Percentiles rank a stretch among this genome's conserved stretches.
Evolutionary conservation across 169 alveolate genomes (phyloP).

Genomic region (Eimeria necatrix): DNA sequence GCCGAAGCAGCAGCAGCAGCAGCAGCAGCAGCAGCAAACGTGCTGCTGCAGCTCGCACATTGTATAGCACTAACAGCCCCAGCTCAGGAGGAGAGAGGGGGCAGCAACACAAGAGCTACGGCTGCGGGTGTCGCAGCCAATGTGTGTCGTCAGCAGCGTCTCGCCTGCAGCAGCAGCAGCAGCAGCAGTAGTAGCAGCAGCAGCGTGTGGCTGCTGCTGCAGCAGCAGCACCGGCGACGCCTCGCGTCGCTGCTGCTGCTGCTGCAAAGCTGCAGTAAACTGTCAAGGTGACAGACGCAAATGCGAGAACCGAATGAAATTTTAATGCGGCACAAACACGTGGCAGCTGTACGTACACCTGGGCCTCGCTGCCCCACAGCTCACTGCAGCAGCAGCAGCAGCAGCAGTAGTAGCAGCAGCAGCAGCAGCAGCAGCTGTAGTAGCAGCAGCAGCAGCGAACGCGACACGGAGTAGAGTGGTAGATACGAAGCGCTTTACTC

Average conservation of each 20-base stretch:
- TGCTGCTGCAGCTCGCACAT: constrained; percentile 22
- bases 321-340: background rate
- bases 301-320: background rate
- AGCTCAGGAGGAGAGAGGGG: constrained; percentile 2
- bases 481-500: background rate
- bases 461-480: too few relatives aligned
- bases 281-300: background rate
- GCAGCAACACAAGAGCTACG: background rate
- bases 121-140: constrained; percentile 25
- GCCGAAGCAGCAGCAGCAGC: background rate
- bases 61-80: background rate
- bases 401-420: too few relatives aligned
- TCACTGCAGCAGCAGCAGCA: too few relatives aligned
- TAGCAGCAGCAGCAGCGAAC: too few relatives aligned
- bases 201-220: background rate
- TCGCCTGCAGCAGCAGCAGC: constrained; percentile 15
- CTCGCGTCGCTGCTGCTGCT: constrained; percentile 16
- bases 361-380: too few relatives aligned
- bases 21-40: background rate
- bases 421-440: too few relatives aligned
- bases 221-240: background rate
- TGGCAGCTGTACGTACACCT: too few relatives aligned
- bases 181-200: constrained; percentile 1
- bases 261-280: background rate
- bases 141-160: too few relatives aligned